Percentiles rank a stretch among this genome's conserved stretches.
Conservation (phyloP, 1,284 basidiomycete species). For the Puccinia hordei region DNA sequence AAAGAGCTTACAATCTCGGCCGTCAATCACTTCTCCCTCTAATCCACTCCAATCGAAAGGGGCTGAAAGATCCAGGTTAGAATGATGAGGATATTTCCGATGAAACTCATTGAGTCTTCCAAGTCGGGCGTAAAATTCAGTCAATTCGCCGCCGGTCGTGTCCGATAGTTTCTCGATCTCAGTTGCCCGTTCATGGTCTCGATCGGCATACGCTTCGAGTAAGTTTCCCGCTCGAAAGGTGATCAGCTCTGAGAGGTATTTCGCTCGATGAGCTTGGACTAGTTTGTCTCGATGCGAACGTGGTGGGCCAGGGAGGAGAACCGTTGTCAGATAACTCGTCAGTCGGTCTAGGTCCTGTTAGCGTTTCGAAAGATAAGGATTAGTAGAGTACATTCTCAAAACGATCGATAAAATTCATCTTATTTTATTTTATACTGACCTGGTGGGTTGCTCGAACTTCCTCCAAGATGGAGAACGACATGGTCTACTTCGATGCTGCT, state of each 20-base stretch:
- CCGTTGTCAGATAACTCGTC: constrained; percentile 22
- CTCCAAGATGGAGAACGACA: constrained; percentile 45
- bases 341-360: constrained; percentile 45
- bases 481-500: background rate
- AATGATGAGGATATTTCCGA: constrained; percentile 86
- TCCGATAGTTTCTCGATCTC: constrained; percentile 40
- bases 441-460: constrained; percentile 45
- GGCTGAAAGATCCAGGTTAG: constrained; percentile 64
- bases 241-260: constrained; percentile 32
- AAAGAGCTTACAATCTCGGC: constrained; percentile 62
- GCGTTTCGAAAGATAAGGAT: background rate
- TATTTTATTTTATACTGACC: background rate
- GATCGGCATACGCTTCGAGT: constrained; percentile 37
- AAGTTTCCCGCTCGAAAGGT: constrained; percentile 27
- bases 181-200: constrained; percentile 26
- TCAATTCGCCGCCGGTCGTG: constrained; percentile 67
- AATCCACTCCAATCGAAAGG: constrained; percentile 71
- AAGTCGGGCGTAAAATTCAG: constrained; percentile 91
- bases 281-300: constrained; percentile 36
- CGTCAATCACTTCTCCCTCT: constrained; percentile 65
- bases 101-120: constrained; percentile 93
- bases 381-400: background rate
- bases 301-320: constrained; percentile 43
- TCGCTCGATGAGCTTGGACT: constrained; percentile 40
- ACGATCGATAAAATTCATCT: background rate